A percentile compares a stretch with the other conserved stretches of the same genome.
Evolutionary conservation across 1,284 basidiomycete species (phyloP).

Genomic region (Afroboletus lepidellus): DNA sequence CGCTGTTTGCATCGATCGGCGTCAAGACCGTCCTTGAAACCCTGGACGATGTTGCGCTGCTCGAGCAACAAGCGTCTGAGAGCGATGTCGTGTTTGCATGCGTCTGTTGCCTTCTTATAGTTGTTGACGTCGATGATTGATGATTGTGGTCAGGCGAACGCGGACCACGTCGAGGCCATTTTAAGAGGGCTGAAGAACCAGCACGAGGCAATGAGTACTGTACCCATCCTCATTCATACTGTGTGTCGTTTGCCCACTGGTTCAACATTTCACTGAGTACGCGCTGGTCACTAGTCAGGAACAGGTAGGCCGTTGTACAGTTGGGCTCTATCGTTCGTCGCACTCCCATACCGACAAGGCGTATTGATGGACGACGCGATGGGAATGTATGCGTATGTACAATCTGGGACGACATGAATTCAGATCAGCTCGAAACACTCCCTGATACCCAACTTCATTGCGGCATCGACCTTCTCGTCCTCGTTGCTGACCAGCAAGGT

Average conservation of each 20-base stretch:
- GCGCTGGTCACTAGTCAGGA: constrained; percentile 10
- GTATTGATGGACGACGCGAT: constrained; percentile 32
- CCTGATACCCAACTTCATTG: constrained; percentile 36
- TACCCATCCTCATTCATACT: constrained; percentile 49
- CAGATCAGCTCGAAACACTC: constrained; percentile 40
- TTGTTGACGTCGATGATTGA: not conserved
- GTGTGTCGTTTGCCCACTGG: constrained; percentile 23
- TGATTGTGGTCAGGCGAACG: not conserved
- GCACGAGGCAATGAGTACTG: constrained; percentile 36
- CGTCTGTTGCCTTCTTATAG: constrained; percentile 22
- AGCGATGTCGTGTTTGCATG: constrained; percentile 34
- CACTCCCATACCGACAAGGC: constrained; percentile 13
- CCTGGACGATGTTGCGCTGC: constrained; percentile 6
- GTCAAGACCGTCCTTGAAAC: constrained; percentile 16
- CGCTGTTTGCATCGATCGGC: constrained; percentile 17
- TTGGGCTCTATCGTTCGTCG: not conserved
- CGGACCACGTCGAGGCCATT: not conserved
- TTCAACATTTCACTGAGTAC: not conserved
- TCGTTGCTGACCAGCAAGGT: constrained; percentile 42
- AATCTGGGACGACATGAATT: constrained; percentile 40
- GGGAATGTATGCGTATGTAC: constrained; percentile 35
- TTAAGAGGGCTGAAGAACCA: constrained; percentile 38
- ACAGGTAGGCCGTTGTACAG: constrained; percentile 16
- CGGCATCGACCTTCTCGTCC: constrained; percentile 38
- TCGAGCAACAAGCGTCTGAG: constrained; percentile 12